Conservation (phyloP, 1,284 basidiomycete species). For the Farysia itapuensis region DNA sequence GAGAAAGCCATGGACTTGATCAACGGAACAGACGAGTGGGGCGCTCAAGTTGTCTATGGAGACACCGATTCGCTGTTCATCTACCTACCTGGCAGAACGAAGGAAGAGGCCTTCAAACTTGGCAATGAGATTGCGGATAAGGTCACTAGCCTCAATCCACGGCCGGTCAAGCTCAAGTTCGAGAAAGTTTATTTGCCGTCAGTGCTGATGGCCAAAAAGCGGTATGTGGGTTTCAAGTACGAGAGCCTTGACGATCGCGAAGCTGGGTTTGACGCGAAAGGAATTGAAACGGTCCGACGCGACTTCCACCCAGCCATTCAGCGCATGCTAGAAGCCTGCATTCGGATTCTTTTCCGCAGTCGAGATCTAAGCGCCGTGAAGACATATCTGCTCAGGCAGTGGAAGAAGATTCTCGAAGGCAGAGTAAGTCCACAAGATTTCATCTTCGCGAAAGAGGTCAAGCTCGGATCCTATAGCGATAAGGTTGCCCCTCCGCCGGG, state of each 20-base stretch:
- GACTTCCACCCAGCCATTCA: constrained; percentile 64
- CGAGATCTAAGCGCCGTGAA: constrained; percentile 88
- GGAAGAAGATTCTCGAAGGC: constrained; percentile 80
- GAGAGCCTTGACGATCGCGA: constrained; percentile 77
- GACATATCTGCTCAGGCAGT: constrained; percentile 80
- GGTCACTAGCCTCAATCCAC: constrained; percentile 82
- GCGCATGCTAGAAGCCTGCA: constrained; percentile 54
- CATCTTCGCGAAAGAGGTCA: constrained; percentile 90
- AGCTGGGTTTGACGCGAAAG: constrained; percentile 91
- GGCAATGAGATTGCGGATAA: constrained; percentile 87
- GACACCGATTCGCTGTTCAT: constrained; percentile 96
- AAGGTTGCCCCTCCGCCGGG: constrained; percentile 85
- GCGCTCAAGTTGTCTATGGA: constrained; percentile 91
- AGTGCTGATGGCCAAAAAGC: constrained; percentile 91
- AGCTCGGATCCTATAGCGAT: constrained; percentile 73
- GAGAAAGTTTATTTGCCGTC: constrained; percentile 97
- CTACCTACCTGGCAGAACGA: constrained; percentile 81
- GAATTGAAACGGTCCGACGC: constrained; percentile 91
- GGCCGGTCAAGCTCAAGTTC: constrained; percentile 92
- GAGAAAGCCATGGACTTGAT: constrained; percentile 90
- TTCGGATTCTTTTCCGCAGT: constrained; percentile 73
- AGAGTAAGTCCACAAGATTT: constrained; percentile 84
- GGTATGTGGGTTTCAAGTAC: constrained; percentile 94
- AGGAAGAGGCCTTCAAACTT: constrained; percentile 87
- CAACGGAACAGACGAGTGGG: constrained; percentile 70